Base-by-base conservation (phyloP, 2,329 filamentous ascomycete species). In the Verticillium dahliae region DNA sequence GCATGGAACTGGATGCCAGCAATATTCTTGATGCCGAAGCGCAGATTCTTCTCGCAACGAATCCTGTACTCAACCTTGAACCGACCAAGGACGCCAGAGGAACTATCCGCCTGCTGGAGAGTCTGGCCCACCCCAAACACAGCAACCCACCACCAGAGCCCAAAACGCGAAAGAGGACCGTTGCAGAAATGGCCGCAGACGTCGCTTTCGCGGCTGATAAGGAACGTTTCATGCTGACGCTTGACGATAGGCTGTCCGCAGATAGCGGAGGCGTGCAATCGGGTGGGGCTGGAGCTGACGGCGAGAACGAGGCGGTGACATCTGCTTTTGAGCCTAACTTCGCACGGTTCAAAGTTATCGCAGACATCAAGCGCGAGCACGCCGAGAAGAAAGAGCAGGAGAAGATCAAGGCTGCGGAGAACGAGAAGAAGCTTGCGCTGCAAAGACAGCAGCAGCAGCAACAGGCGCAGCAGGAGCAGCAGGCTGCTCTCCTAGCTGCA, bases 161-260 rank as follows among this genome's bases (percentile, higher is more conserved):
- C 3, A 97, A 97, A 80, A 89, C 88, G 7, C 84, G 95, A 62
- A 98, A 99, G 81, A 87, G 94, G 65, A 99, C 95, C 0, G 89
- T 96, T 18, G 95, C 95, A 9, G 94, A 99, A 72, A 86, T 98
- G 79, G 95, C 92, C 9, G 94, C 94, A 7, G 95, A 99, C 70
- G 93, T 99, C 76, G 94, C 95, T 1, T 83, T 92, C 63, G 92
- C 92, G 0, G 94, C 93, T 27, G 91, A 92, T 62, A 88, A 92
- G 66, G 93, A 99, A 75, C 86, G 92, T 56, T 96, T 92, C 67
- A 95, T 99, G 92, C 87, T 98, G 58, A 88, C 91, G 27, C 86
- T 93, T 75, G 95, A 99, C 70, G 94, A 97, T 68, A 85, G 92
- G 6, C 82, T 92, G 63, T 83, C 86, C 13, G 81, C 89, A 1